Evolutionary conservation across 495 filamentous ascomycete species (phyloP).

Genomic region (Penicillium lividum): DNA sequence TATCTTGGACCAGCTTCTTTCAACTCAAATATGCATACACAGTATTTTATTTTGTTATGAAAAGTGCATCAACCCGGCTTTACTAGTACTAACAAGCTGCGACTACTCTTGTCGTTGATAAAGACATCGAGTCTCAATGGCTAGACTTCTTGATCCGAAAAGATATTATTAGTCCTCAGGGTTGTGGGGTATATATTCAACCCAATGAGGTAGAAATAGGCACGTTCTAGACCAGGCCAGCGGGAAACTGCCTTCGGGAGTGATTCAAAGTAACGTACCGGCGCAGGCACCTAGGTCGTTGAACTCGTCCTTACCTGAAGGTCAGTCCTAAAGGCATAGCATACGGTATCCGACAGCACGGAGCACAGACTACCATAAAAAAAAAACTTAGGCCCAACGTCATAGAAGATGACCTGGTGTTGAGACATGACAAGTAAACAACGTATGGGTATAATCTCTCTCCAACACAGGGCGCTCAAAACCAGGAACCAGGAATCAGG

Average conservation of each 20-base stretch:
- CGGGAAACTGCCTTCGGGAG: too few species aligned
- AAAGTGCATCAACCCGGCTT: too few species aligned
- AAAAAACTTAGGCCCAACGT: slow-evolving; percentile 18
- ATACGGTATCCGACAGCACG: background rate
- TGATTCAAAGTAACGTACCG: background rate
- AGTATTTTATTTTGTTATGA: too few species aligned
- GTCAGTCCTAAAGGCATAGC: background rate
- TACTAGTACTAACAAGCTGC: too few species aligned
- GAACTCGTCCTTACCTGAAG: background rate
- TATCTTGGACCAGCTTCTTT: background rate
- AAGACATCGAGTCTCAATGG: too few species aligned
- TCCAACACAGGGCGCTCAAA: slow-evolving; percentile 20
- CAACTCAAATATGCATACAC: too few species aligned
- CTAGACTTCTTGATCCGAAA: too few species aligned
- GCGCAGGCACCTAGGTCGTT: background rate
- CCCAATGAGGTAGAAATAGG: too few species aligned
- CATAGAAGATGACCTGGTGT: slow-evolving; percentile 29
- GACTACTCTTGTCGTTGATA: too few species aligned
- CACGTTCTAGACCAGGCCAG: background rate
- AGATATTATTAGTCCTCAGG: too few species aligned
- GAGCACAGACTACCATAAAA: background rate
- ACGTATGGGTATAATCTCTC: slow-evolving; percentile 34
- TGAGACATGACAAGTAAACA: slow-evolving; percentile 29
- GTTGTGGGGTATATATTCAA: too few species aligned
- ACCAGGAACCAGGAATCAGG: slow-evolving; percentile 11